Percentiles rank a stretch among this genome's conserved stretches.
phyloP scores from a whole-genome alignment of 164 flowering plant species.

The Chimonanthus praecox region DNA sequence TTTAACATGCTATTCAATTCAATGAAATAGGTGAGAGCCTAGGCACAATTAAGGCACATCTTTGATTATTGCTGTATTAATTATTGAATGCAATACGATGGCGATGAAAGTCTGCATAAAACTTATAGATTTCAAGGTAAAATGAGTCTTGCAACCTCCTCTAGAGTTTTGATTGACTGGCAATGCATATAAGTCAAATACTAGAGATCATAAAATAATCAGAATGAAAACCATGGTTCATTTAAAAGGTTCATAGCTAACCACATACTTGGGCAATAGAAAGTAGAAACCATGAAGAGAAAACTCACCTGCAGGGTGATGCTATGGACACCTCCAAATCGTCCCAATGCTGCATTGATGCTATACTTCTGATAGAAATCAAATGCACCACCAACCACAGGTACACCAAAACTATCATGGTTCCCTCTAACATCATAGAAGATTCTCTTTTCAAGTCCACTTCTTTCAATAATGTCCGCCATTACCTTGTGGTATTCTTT shows the following conservation, averaged over 20 bases:
- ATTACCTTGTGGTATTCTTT: slow-evolving; percentile 57
- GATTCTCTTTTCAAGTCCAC: slow-evolving; percentile 64
- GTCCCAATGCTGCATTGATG: slow-evolving; percentile 57
- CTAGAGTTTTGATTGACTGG: too few relatives aligned
- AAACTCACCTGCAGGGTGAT: slow-evolving; percentile 64
- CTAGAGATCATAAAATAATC: not conserved
- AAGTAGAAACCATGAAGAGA: slow-evolving; percentile 1
- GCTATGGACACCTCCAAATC: slow-evolving; percentile 60
- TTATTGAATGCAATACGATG: not conserved
- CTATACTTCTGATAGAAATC: slow-evolving; percentile 82
- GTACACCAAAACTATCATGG: slow-evolving; percentile 93
- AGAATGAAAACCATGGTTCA: not conserved
- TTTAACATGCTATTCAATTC: too few relatives aligned
- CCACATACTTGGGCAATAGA: not conserved
- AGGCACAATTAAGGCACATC: too few relatives aligned
- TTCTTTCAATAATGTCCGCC: slow-evolving; percentile 55
- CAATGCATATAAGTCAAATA: not conserved
- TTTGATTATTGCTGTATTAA: not conserved
- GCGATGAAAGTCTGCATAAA: not conserved
- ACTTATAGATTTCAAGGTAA: not conserved
- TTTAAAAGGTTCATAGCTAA: not conserved
- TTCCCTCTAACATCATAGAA: slow-evolving; percentile 97
- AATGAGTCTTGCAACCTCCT: too few relatives aligned
- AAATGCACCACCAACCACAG: slow-evolving; percentile 48
- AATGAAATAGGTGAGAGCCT: too few relatives aligned